Evolutionary conservation across 345 rosid species (phyloP).

Genomic region (Lumnitzera racemosa): DNA sequence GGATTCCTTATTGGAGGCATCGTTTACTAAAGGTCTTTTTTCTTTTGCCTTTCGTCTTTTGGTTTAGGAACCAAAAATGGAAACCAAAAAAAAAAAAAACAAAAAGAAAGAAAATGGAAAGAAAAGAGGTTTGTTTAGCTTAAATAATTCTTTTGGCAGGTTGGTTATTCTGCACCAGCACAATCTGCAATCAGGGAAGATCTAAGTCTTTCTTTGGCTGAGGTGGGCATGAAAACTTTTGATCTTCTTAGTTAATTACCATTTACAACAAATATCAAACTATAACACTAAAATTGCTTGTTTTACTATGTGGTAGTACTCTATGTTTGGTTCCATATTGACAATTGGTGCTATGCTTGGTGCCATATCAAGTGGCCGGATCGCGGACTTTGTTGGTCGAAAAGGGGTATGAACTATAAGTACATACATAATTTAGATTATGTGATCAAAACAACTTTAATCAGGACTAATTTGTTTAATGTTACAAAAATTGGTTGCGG

Average conservation of each 20-base stretch:
- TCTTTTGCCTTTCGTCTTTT: constrained; percentile 2
- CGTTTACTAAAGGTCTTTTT: background rate
- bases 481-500: background rate
- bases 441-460: background rate
- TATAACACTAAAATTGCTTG: background rate
- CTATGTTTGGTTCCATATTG: constrained; percentile 87
- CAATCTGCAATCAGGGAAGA: constrained; percentile 78
- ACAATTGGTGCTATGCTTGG: constrained; percentile 97
- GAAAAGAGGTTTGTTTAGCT: constrained; percentile 21
- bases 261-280: background rate
- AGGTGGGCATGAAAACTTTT: constrained; percentile 33
- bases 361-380: constrained; percentile 70
- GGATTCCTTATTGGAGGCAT: background rate
- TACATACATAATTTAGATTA: background rate
- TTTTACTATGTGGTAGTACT: constrained; percentile 41
- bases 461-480: background rate
- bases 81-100: too few species aligned
- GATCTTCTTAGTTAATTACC: background rate
- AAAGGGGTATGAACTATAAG: constrained; percentile 51
- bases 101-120: background rate
- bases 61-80: constrained; percentile 20
- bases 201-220: constrained; percentile 59
- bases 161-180: constrained; percentile 92
- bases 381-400: constrained; percentile 69
- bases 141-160: constrained; percentile 50